Base-by-base conservation (phyloP, 192 early-diverging fungal species). In the Mycoemilia scoparia region DNA sequence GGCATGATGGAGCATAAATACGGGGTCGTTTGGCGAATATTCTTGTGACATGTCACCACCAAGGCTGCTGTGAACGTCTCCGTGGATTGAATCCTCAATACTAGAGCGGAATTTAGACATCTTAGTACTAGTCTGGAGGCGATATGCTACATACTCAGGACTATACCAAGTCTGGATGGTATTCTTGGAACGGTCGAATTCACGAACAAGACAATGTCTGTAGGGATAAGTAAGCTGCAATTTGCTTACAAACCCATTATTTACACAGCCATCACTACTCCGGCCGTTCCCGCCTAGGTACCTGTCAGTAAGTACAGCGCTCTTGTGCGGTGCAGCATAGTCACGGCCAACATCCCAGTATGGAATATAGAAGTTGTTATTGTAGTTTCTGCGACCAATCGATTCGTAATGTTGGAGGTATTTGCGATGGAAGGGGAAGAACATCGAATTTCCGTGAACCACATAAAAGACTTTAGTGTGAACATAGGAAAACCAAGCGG, bases 341-440 rank as follows among this genome's bases (percentile, higher is more conserved):
- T 67, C 64, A 7, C 55, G 46, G 31, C 50, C 29, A 39, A 40
- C 48, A 22, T 67, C 64, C 64, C 64, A 67, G 49, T 67, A 67
- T 18, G 64, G 64, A 9, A 67, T 30, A 20, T 23, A 47, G 43
- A 67, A 54, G 7, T 16, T 23, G 8, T 41, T 21, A 41, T 50
- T 34, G 28, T 51, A 44, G 16, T 55, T 41, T 21, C 20, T 25
- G 26, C 51, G 57, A 0, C 63, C 53, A 7, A 43, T 45, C 3
- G 16, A 25, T 45, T 76, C 69, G 47, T 63, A 72, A 20, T 52
- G 51, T 18, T 34, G 35, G 22, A 62, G 15, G 34, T 52, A 58
- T 35, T 51, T 50, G 24, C 64, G 64, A 41, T 67, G 64, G 34
- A 41, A 61, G 10, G 64, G 64, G 38, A 67, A 45, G 50, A 67